Conservation (phyloP, 2,329 filamentous ascomycete genomes). For the Penicillium sp. region DNA sequence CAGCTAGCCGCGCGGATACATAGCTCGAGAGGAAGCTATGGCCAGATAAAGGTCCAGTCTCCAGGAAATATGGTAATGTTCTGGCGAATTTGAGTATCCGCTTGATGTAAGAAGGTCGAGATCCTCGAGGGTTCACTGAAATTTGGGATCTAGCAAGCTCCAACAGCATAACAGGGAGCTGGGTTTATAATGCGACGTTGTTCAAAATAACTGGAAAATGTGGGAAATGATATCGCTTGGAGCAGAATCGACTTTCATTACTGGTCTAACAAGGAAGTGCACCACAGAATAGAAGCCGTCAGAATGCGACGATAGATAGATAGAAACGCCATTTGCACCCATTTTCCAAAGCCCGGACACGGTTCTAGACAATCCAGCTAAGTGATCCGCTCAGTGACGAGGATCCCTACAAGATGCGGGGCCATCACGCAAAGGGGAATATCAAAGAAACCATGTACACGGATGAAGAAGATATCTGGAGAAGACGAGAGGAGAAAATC, state of each 20-base stretch:
- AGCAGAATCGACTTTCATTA: constrained; percentile 27
- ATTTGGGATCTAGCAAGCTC: too few species aligned
- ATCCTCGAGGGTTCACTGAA: too few species aligned
- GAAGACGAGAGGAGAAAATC: constrained; percentile 8
- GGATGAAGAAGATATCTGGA: constrained; percentile 20
- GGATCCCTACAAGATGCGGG: constrained; percentile 14
- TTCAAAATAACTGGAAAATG: background rate
- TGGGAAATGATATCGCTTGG: constrained; percentile 6
- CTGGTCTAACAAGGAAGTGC: constrained; percentile 26
- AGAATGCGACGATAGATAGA: constrained; percentile 26
- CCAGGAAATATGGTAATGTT: too few species aligned
- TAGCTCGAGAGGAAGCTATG: background rate
- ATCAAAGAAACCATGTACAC: constrained; percentile 40
- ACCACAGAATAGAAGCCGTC: constrained; percentile 26
- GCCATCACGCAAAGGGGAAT: constrained; percentile 28
- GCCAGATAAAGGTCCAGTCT: background rate
- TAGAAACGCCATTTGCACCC: constrained; percentile 39
- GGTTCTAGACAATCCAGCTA: constrained; percentile 37
- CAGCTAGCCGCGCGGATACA: constrained; percentile 7
- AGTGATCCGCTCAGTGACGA: constrained; percentile 28
- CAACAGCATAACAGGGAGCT: too few species aligned
- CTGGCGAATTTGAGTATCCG: too few species aligned
- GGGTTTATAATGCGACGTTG: too few species aligned
- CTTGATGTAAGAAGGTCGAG: too few species aligned
- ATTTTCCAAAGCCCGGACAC: constrained; percentile 40